Percentiles rank a stretch among this genome's conserved stretches.
phyloP scores from a whole-genome alignment of 208 protist species.

The Zelonia costaricensis region DNA sequence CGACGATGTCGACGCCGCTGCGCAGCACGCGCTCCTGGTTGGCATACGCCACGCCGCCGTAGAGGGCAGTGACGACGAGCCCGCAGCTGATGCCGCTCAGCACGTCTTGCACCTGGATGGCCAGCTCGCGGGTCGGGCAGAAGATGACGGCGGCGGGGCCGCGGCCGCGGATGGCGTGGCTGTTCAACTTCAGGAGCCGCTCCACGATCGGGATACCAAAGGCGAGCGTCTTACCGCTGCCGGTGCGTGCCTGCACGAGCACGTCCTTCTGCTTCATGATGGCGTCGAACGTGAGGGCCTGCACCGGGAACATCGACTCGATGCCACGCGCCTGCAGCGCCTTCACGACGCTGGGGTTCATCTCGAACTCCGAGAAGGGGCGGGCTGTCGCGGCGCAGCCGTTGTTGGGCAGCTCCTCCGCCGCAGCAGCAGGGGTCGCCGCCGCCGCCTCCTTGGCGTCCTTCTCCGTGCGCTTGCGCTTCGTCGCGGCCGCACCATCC shows the following conservation, averaged over 20 bases:
- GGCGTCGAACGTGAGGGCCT: constrained; percentile 91
- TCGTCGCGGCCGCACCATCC: background rate
- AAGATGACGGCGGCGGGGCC: constrained; percentile 95
- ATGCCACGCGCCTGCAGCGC: constrained; percentile 81
- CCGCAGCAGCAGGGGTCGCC: background rate
- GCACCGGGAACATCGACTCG: constrained; percentile 90
- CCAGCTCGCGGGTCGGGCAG: constrained; percentile 98
- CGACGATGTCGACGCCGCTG: constrained; percentile 98
- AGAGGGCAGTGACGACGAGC: constrained; percentile 92
- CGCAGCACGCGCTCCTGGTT: constrained; percentile 91
- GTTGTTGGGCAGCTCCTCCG: constrained; percentile 64
- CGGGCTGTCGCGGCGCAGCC: constrained; percentile 57
- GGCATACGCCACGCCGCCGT: constrained; percentile 94
- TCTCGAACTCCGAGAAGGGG: constrained; percentile 84
- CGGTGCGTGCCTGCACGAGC: constrained; percentile 91
- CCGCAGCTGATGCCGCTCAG: constrained; percentile 85
- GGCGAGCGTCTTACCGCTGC: constrained; percentile 95
- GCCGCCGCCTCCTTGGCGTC: background rate
- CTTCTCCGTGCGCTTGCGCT: constrained; percentile 27
- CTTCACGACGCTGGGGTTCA: constrained; percentile 72
- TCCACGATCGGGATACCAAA: constrained; percentile 93
- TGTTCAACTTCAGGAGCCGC: constrained; percentile 48
- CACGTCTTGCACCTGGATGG: constrained; percentile 97
- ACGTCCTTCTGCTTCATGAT: constrained; percentile 93
- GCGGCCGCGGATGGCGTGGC: constrained; percentile 45